Base-by-base conservation (phyloP, 257 asterid genomes). In the Verbena officinalis region DNA sequence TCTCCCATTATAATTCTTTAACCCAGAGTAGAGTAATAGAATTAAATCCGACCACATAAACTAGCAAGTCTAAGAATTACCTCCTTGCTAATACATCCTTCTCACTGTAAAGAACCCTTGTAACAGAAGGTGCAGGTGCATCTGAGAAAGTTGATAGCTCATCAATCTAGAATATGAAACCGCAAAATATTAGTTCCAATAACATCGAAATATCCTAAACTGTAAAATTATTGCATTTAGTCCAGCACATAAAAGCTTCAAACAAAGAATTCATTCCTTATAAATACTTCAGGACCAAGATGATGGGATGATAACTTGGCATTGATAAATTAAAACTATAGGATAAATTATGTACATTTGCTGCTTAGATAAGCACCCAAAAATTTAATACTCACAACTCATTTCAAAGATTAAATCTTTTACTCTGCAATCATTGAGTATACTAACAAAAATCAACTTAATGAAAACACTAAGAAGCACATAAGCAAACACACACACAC, bases 101-200 rank as follows among this genome's bases (percentile, higher is more conserved):
- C 71, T 84, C 90, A 59, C 95, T 86, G 86, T 90, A 93, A 71
- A 93, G 84, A 46, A 93, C 45, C 80, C 97, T 84, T 39, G 99
- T 87, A 53, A 93, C 99, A 1, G 98, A 83, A 55, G 97, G 98
- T 4, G 91, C 84, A 12, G 91, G 91, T 22, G 95, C 22, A 80
- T 92, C 97, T 13, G 98, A 92, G 80, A 92, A 83, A 67, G 81
- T 80, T 23, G 97, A 73, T 23, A 93, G 80, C 82, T 93, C 96
- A 61, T 87, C 90, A 46, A 93, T 87, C 99, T 93, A 71, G n/a
- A 63, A 51, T 19, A 44, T 9, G 3, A 12, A 7, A 59, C 58
- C n/a, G 61, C 23, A 4, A 45, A 58, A 24, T 11, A 6, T 55
- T 45, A 50, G 49, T 49, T 68, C 7, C 44, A 52, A 22, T 1